Conservation (phyloP, 148 eudicot species). For the Drosera capensis region DNA sequence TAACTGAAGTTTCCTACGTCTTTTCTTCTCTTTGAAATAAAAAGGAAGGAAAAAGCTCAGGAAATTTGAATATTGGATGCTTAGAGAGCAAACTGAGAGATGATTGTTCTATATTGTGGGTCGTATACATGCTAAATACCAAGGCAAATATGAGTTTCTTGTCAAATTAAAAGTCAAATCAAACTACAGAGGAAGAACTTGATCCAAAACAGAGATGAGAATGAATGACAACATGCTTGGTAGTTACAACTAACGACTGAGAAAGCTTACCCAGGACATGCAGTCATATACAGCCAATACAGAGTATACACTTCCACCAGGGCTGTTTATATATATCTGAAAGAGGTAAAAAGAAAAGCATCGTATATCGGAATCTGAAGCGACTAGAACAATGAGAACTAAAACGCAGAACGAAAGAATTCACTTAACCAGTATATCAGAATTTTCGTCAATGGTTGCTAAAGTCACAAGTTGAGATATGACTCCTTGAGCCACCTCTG, state of each 20-base stretch:
- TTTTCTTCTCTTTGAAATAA: too few species aligned
- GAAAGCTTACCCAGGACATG: constrained; percentile 94
- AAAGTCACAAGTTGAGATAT: constrained; percentile 85
- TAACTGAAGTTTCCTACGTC: too few species aligned
- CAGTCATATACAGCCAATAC: constrained; percentile 86
- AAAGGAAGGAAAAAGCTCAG: too few species aligned
- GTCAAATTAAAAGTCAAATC: too few species aligned
- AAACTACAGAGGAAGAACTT: too few species aligned
- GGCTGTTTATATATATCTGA: constrained; percentile 75
- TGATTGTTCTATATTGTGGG: too few species aligned
- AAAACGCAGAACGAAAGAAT: neutral
- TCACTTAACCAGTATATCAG: constrained; percentile 65
- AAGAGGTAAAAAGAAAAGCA: neutral
- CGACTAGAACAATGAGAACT: neutral
- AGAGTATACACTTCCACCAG: constrained; percentile 90
- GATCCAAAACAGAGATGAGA: neutral
- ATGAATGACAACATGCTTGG: neutral
- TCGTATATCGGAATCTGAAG: too few species aligned
- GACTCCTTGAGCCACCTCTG: constrained; percentile 76
- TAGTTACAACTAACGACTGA: too few species aligned
- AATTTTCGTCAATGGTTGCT: constrained; percentile 72
- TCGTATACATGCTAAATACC: too few species aligned
- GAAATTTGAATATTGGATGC: too few species aligned
- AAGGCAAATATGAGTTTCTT: too few species aligned
- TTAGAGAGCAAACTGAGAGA: too few species aligned